These are phyloP conservation scores for Cenchrus purpureus DNA, from an alignment of 176 grass and related monocot species.

Conservation along the genomic window DNA sequence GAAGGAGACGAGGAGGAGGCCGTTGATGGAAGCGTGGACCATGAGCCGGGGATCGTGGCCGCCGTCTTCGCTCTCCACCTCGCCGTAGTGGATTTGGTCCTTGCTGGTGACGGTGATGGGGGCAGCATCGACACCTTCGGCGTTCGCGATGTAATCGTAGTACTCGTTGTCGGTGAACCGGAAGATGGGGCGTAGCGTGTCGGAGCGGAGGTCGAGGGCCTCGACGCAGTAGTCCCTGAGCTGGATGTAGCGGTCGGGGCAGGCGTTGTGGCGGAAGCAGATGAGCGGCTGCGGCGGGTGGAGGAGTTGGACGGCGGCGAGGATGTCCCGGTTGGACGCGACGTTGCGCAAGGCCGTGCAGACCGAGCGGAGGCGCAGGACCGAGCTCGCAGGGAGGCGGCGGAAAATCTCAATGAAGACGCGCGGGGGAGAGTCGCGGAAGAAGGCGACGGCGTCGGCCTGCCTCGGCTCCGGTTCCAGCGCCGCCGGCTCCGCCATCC, in stretches of 20 bases:
- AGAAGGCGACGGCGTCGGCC: neutral
- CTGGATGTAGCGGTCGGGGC: neutral
- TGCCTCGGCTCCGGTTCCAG: neutral
- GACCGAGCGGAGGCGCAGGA: neutral
- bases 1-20: constrained; percentile 36
- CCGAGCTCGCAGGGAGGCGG: neutral
- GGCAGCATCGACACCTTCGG: neutral
- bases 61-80: neutral
- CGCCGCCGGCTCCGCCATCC: neutral
- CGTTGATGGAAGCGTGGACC: constrained; percentile 37
- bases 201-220: neutral
- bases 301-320: neutral
- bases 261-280: constrained; percentile 3
- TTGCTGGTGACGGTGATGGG: neutral
- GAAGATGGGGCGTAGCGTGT: neutral
- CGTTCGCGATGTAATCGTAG: neutral
- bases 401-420: neutral
- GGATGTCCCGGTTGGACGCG: neutral
- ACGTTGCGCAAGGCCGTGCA: neutral
- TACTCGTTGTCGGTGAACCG: constrained; percentile 14
- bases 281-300: constrained; percentile 18
- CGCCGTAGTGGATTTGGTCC: neutral
- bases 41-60: neutral
- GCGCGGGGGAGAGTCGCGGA: neutral
- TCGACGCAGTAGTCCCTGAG: constrained; percentile 41